Conservation (phyloP, 1,139 yeast species). For the Candida glucosophila region DNA sequence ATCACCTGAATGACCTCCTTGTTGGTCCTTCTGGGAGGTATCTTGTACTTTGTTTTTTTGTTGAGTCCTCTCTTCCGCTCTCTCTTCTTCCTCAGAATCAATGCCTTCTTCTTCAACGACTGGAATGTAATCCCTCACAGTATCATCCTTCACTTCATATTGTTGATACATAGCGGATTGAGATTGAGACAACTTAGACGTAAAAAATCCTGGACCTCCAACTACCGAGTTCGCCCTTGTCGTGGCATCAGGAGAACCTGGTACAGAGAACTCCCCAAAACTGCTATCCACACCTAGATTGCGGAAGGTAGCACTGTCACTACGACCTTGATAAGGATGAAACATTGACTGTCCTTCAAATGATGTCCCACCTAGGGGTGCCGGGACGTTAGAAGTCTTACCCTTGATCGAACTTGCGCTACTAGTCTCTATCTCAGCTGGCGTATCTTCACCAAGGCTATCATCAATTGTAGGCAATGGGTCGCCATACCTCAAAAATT, state of each 20-base stretch:
- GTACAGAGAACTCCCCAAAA: conserved; percentile 37
- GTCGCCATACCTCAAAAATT: no score
- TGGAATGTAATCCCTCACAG: conserved; percentile 37
- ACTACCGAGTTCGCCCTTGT: conserved; percentile 40
- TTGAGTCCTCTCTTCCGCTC: conserved; percentile 7
- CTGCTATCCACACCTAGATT: conserved; percentile 18
- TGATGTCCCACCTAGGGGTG: conserved; percentile 1
- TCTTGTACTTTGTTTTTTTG: conserved; percentile 10
- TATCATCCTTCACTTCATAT: conserved; percentile 40
- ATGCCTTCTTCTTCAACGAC: conserved; percentile 36
- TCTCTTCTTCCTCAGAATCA: conserved; percentile 24
- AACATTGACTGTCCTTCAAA: conserved; percentile 12
- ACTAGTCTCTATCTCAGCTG: conserved; percentile 4
- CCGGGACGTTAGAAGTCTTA: conserved; percentile 1
- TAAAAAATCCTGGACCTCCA: conserved; percentile 27
- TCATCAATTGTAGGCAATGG: no score
- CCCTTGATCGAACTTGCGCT: no score
- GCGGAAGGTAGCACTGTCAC: conserved; percentile 8
- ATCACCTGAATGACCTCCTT: conserved; percentile 9
- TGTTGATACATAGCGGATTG: conserved; percentile 40
- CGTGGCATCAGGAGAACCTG: conserved; percentile 39
- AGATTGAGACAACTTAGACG: conserved; percentile 36
- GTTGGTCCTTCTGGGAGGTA: conserved; percentile 7
- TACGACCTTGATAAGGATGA: conserved; percentile 13
- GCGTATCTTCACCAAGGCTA: conserved; percentile 21